Evolutionary conservation across 495 filamentous ascomycete genomes (phyloP), one percentile per base, ranked within the genome.

Genomic region (Penicillium soppii): DNA sequence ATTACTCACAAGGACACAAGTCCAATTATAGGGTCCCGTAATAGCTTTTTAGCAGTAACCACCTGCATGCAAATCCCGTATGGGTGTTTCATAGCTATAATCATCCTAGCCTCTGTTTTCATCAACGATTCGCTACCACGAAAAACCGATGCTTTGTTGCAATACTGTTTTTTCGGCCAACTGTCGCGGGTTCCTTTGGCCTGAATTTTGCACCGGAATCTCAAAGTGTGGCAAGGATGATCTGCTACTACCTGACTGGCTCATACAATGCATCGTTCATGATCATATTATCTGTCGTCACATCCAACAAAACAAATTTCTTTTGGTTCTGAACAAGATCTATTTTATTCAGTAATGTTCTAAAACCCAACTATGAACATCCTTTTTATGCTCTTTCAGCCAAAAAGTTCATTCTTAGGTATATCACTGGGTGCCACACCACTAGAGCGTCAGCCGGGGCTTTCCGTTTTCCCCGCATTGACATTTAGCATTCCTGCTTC

Each of bases 181-280:
- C 73, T 39, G 71, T 82, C 26, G 67, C 72, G 6, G 74, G 71
- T 7, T 63, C 78, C 1, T 76, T 83, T 45, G 75, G 77, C 5
- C 61, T 84, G 21, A 66, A 69, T 39, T 78, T 69, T 52, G 65
- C 78, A 0, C 58, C 64, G 1, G 36, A 60, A 4, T 52, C 68
- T 23, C 63, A 74, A 15, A 57, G 70, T 15, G 65, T 76, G 22
- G 72, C 70, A 10, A 56, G 78, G 9, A 56, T 82, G 12, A 67
- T 79, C 13, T 75, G 73, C 41, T 83, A 80, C 54, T 71, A 78
- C 48, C 58, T 81, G 13, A 74, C 75, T 0, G 77, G 79, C 0
- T 77, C 77, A 1, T 85, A 84, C 53, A 78, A 81, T 47, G 83
- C 80, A 1, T 78, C 82, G 0, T 82, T 79, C 26, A 79, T 82